These are phyloP conservation scores for Aspergillus wentii DNA, from an alignment of 495 filamentous ascomycete species.

Conservation along the genomic window DNA sequence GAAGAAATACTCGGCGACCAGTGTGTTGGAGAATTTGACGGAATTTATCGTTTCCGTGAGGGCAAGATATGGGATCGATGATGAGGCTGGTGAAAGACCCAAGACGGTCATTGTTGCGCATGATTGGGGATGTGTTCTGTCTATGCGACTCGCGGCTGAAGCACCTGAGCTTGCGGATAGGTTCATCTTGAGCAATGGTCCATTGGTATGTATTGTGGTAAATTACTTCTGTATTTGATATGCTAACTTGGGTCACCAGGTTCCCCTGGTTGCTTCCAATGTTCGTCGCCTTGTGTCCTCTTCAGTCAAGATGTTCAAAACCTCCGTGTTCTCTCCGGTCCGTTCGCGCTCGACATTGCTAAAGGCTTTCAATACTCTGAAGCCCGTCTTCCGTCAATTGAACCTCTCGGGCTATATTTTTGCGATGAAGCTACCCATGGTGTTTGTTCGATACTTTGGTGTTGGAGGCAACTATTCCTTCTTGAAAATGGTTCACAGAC, in stretches of 20 bases:
- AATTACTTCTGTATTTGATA: not conserved
- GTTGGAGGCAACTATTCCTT: constrained; percentile 39
- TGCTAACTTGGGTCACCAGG: constrained; percentile 19
- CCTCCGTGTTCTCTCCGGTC: constrained; percentile 36
- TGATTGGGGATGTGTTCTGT: constrained; percentile 53
- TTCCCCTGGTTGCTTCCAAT: constrained; percentile 25
- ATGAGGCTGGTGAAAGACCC: constrained; percentile 20
- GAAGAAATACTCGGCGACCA: constrained; percentile 38
- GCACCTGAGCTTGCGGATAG: constrained; percentile 48
- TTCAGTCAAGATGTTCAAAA: constrained; percentile 41
- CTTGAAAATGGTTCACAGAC: constrained; percentile 29
- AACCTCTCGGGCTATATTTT: constrained; percentile 47
- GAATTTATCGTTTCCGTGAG: constrained; percentile 45
- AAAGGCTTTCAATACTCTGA: constrained; percentile 32
- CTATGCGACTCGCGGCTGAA: constrained; percentile 49
- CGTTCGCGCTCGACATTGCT: constrained; percentile 30
- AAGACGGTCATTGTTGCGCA: constrained; percentile 47
- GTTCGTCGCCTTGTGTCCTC: constrained; percentile 28
- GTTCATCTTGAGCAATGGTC: constrained; percentile 46
- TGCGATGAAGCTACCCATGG: constrained; percentile 38
- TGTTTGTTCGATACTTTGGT: constrained; percentile 32
- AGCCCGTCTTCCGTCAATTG: constrained; percentile 36
- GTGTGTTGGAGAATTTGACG: constrained; percentile 45
- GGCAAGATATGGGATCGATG: constrained; percentile 38
- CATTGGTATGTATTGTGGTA: constrained; percentile 34